Evolutionary conservation across 1,139 yeast genomes (phyloP), one percentile per base, ranked within the genome.

Genomic region (Wickerhamomyces sp.): DNA sequence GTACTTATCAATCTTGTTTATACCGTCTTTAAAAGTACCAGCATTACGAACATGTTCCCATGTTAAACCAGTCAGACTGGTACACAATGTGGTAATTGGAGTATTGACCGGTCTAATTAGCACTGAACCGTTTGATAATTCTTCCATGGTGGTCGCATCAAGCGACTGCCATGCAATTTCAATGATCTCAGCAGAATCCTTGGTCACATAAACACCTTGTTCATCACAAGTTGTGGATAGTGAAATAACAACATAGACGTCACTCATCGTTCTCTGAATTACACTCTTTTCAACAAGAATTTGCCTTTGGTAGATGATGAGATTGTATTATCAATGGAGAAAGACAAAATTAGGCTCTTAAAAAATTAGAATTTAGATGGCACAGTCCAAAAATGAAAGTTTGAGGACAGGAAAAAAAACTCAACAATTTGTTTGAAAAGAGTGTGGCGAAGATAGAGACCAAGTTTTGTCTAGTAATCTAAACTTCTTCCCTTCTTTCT

Each of bases 181-280:
- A 42, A 82, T 76, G 52, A 79, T 67, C 63, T 85, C 93, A 10
- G 83, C 71, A 13, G 84, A 69, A 60, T 84, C 93, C 52, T 75
- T 77, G 34, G 83, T 67, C 42, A 81, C 76, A 56, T 78, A 76
- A 34, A 75, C 71, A 34, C 78, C 73, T 43, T 78, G 73, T 46
- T 83, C 90, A 59, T 83, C 90, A 55, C 85, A 79, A 15, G 91
- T 84, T 34, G 88, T 79, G 47, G 82, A 75, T 39, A 82, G 64
- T 52, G 82, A 81, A 38, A 82, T 67, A 46, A 81, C 83, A 55
- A 84, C 78, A 60, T 78, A 83, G 39, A 75, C 68, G 60, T 80
- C 86, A 57, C 76, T 68, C 84, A 79, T 79, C 30, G 4, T 29
- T 29, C 31, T 18, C 23, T 18, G 23, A 18, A 3, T 3, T 18